These are phyloP conservation scores for Papiliotrema nemorosa DNA, from an alignment of 1,284 basidiomycete species.

Conservation along the genomic window DNA sequence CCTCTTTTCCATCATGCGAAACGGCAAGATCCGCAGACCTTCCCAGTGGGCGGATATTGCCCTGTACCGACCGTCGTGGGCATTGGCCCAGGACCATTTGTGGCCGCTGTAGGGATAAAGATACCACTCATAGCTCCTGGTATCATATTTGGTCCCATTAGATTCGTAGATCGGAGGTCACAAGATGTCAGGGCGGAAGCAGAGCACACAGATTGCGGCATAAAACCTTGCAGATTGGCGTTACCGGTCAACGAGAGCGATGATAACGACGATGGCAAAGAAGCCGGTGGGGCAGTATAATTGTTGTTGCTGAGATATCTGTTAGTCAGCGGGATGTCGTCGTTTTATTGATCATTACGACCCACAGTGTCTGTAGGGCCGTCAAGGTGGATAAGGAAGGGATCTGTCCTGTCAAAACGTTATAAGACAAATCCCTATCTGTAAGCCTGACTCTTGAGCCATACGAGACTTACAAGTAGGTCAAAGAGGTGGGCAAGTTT, in stretches of 20 bases:
- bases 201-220: constrained; percentile 31
- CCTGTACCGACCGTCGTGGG: no score
- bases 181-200: constrained; percentile 30
- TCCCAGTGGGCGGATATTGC: not conserved
- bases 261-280: constrained; percentile 32
- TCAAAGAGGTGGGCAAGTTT: constrained; percentile 27
- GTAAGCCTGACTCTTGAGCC: constrained; percentile 4
- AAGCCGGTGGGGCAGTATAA: constrained; percentile 28
- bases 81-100: no score
- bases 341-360: not conserved
- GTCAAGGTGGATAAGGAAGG: constrained; percentile 28
- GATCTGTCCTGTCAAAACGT: constrained; percentile 30
- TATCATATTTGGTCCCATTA: constrained; percentile 11
- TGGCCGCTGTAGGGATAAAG: not conserved
- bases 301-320: constrained; percentile 40
- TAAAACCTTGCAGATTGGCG: constrained; percentile 25
- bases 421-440: constrained; percentile 42
- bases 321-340: not conserved
- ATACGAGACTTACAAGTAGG: constrained; percentile 33
- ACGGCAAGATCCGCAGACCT: constrained; percentile 10
- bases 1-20: constrained; percentile 3
- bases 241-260: constrained; percentile 41
- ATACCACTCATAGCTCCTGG: not conserved
- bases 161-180: constrained; percentile 33
- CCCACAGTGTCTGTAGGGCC: constrained; percentile 32